A percentile compares a stretch with the other conserved stretches of the same genome.
Evolutionary conservation across 208 protist genomes (phyloP).

Genomic region (Acanthamoeba lenticulata): DNA sequence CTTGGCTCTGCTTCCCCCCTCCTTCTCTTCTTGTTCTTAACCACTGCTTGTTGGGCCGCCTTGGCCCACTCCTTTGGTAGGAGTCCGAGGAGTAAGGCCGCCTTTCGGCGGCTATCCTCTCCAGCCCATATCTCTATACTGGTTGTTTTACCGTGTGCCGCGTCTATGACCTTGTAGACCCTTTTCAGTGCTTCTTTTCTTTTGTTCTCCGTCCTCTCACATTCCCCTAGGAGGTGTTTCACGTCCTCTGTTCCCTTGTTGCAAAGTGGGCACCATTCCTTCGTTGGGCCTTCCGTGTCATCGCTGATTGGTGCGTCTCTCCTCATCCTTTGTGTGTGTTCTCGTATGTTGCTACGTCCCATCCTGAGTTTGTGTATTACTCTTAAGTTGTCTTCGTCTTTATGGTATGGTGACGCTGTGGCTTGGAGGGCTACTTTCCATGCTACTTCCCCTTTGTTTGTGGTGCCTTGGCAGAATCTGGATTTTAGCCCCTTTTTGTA

Average conservation of each 20-base stretch:
- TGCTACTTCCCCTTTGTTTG: neutral
- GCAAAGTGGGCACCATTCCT: too few relatives aligned
- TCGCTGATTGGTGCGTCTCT: neutral
- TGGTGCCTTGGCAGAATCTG: neutral
- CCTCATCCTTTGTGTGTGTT: neutral
- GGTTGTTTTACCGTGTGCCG: too few relatives aligned
- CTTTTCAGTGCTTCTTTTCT: neutral
- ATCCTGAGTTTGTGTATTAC: neutral
- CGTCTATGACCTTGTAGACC: neutral
- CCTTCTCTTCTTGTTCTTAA: too few relatives aligned
- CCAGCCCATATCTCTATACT: too few relatives aligned
- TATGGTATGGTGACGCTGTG: neutral
- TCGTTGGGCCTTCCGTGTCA: too few relatives aligned
- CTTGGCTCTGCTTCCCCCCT: neutral
- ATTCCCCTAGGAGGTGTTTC: neutral
- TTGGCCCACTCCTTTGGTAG: too few relatives aligned
- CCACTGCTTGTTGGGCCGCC: too few relatives aligned
- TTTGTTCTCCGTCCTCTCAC: neutral
- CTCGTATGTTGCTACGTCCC: neutral
- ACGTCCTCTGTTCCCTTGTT: neutral
- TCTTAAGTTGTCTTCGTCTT: neutral
- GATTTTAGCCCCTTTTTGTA: neutral
- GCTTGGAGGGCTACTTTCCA: neutral
- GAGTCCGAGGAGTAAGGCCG: too few relatives aligned
- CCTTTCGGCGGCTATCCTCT: too few relatives aligned